Percentiles rank a stretch among this genome's conserved stretches.
Evolutionary conservation across 2,329 filamentous ascomycete species (phyloP).

Genomic region (Exophiala xenobiotica): DNA sequence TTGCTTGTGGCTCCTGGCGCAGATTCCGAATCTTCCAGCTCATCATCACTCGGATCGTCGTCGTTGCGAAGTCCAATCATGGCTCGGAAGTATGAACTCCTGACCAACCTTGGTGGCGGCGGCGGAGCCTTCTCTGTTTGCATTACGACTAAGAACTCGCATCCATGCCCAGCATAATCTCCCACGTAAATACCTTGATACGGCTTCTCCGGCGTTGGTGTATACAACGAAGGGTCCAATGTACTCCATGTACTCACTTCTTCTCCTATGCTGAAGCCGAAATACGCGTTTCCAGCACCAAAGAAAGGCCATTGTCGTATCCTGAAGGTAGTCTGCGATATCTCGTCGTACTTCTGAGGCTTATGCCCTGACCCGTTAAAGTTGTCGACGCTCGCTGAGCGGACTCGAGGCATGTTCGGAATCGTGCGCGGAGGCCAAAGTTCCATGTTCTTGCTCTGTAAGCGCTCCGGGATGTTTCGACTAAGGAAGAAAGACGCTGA

Average conservation of each 20-base stretch:
- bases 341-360: conserved; percentile 56
- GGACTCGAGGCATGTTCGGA: conserved; percentile 61
- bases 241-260: conserved; percentile 67
- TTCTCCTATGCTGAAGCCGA: conserved; percentile 49
- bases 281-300: conserved; percentile 38
- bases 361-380: conserved; percentile 48
- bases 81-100: conserved; percentile 8
- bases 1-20: background rate
- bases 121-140: conserved; percentile 62
- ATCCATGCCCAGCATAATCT: conserved; percentile 84
- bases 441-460: conserved; percentile 42
- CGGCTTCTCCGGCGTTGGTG: conserved; percentile 73
- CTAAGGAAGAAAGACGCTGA: conserved; percentile 63
- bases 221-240: conserved; percentile 72
- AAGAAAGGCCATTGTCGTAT: conserved; percentile 76
- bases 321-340: conserved; percentile 70
- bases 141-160: conserved; percentile 79
- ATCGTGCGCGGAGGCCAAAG: conserved; percentile 76
- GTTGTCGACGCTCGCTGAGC: conserved; percentile 48
- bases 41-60: background rate
- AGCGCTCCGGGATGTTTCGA: conserved; percentile 46
- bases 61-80: conserved; percentile 7
- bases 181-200: conserved; percentile 91
- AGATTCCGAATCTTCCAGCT: background rate
- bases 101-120: conserved; percentile 41